Percentiles rank a stretch among this genome's conserved stretches.
Conservation (phyloP, 441 rosid genomes). For the Populus hybrid region DNA sequence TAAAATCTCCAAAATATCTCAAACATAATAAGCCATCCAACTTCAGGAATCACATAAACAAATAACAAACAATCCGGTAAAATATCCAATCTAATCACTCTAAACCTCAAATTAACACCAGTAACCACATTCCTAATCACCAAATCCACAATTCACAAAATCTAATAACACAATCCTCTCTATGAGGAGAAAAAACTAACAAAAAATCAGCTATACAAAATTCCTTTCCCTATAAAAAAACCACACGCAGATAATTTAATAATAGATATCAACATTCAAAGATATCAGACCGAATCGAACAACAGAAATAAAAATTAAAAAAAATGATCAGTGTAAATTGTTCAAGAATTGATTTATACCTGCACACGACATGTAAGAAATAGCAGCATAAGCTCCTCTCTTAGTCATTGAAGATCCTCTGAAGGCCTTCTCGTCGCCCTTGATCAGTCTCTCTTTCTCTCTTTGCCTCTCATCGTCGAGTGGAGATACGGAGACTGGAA, state of each 20-base stretch:
- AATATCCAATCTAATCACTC: not conserved
- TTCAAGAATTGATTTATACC: conserved; percentile 34
- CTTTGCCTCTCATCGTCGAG: conserved; percentile 40
- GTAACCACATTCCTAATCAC: not conserved
- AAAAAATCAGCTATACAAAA: not conserved
- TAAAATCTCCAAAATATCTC: not conserved
- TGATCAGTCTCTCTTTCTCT: conserved; percentile 51
- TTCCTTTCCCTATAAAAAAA: not conserved
- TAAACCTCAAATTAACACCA: not conserved
- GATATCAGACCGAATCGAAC: not conserved
- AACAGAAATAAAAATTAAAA: not conserved
- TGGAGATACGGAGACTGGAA: conserved; percentile 67
- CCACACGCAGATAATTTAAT: not conserved
- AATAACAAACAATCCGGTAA: not conserved
- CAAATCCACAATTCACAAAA: not conserved
- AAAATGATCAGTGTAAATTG: not conserved
- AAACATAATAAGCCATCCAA: not conserved
- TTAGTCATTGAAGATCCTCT: conserved; percentile 94
- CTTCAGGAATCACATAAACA: not conserved
- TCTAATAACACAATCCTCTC: not conserved
- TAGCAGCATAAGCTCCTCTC: conserved; percentile 80
- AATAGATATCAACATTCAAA: not conserved
- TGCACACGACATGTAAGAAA: conserved; percentile 91
- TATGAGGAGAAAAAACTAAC: not conserved
- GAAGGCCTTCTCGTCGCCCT: conserved; percentile 60